These are phyloP conservation scores for Xylaria sp. DNA, from an alignment of 2,329 filamentous ascomycete species.

Conservation along the genomic window DNA sequence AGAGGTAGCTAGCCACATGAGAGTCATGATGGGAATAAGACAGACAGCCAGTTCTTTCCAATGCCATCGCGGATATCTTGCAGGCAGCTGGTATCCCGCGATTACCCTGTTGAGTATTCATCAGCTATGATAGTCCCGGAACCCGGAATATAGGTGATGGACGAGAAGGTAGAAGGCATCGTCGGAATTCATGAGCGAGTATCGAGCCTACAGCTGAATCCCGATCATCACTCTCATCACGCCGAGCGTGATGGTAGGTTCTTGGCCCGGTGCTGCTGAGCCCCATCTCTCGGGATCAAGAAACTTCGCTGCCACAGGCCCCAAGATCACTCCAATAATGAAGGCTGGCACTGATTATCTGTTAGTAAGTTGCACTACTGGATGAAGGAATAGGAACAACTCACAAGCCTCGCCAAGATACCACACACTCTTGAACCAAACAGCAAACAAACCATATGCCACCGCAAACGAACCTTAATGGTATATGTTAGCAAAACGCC, in stretches of 20 bases:
- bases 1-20: constrained; percentile 70
- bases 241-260: constrained; percentile 57
- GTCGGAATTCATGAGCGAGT: neutral
- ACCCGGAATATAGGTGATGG: neutral
- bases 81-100: constrained; percentile 69
- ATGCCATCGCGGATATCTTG: constrained; percentile 61
- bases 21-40: constrained; percentile 68
- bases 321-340: constrained; percentile 62
- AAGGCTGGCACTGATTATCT: constrained; percentile 62
- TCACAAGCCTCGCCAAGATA: constrained; percentile 65
- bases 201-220: constrained; percentile 60
- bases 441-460: constrained; percentile 60
- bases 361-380: constrained; percentile 5
- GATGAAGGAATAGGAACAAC: constrained; percentile 38
- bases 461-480: constrained; percentile 58
- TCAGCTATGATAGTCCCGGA: constrained; percentile 3
- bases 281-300: constrained; percentile 58
- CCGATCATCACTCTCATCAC: constrained; percentile 69
- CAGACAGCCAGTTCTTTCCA: constrained; percentile 65
- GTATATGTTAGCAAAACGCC: constrained; percentile 10
- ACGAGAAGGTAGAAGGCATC: neutral
- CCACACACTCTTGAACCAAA: constrained; percentile 63
- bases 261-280: constrained; percentile 48
- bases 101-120: constrained; percentile 54
- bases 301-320: constrained; percentile 64